phyloP scores from a whole-genome alignment of 2,329 filamentous ascomycete species.

The Chrysoporthe austroafricana region DNA sequence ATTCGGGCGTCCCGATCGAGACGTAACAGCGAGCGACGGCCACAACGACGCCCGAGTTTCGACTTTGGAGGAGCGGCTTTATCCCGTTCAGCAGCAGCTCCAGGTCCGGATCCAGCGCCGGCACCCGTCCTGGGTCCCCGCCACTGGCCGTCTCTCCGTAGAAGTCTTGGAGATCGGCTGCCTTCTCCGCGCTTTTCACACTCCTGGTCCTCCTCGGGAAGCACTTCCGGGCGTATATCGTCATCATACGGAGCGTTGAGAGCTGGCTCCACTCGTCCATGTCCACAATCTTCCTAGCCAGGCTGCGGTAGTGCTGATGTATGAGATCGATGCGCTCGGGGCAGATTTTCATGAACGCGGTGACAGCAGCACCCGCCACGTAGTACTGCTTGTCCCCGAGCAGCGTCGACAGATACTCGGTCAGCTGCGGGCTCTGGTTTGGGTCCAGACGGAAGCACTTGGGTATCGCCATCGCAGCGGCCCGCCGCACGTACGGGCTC shows the following conservation, averaged over 20 bases:
- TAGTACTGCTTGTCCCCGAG: conserved; percentile 93
- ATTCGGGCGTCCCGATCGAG: conserved; percentile 78
- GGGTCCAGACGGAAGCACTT: conserved; percentile 95
- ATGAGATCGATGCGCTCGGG: conserved; percentile 86
- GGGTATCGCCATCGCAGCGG: conserved; percentile 89
- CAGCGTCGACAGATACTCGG: conserved; percentile 78
- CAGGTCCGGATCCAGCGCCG: conserved; percentile 79
- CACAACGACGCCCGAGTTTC: conserved; percentile 90
- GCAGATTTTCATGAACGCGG: conserved; percentile 86
- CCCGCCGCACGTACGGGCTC: conserved; percentile 90
- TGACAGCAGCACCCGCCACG: conserved; percentile 91
- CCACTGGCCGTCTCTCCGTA: conserved; percentile 70
- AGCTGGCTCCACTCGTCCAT: conserved; percentile 99
- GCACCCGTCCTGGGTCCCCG: conserved; percentile 53
- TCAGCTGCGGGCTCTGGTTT: conserved; percentile 78
- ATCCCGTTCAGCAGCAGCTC: conserved; percentile 79
- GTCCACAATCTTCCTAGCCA: conserved; percentile 90
- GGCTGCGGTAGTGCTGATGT: conserved; percentile 82
- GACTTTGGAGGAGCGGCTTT: conserved; percentile 83
- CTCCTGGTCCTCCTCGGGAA: conserved; percentile 74
- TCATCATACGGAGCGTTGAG: conserved; percentile 79
- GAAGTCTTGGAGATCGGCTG: conserved; percentile 68
- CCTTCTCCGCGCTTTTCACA: conserved; percentile 48
- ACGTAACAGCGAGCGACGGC: conserved; percentile 85
- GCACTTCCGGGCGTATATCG: conserved; percentile 81